Conservation (phyloP, 768 basidiomycete genomes). For the Mycena latifolia region DNA sequence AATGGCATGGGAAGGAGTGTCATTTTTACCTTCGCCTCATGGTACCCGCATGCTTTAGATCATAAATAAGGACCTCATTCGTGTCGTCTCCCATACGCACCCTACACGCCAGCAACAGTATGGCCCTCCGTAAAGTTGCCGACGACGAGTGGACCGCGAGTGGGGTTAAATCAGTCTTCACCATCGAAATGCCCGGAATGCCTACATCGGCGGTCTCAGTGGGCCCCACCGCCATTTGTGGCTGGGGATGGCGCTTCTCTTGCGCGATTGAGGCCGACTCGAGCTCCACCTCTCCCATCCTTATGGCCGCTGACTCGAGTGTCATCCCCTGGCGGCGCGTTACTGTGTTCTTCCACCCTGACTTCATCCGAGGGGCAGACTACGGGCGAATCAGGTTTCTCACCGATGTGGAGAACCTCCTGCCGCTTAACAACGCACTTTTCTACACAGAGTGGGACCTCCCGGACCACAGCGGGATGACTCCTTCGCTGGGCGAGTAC, state of each 20-base stretch:
- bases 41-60: neutral
- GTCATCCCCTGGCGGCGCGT: slow-evolving; percentile 12
- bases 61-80: neutral
- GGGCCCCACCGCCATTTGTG: slow-evolving; percentile 16
- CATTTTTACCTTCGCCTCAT: neutral
- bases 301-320: neutral
- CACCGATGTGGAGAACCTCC: neutral
- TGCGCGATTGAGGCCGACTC: neutral
- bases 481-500: neutral
- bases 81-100: neutral
- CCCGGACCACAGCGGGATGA: neutral
- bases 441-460: slow-evolving; percentile 2
- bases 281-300: neutral
- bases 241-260: slow-evolving; percentile 29
- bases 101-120: neutral
- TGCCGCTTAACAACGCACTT: neutral
- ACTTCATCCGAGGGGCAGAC: neutral
- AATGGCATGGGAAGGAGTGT: too few species aligned
- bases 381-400: slow-evolving; percentile 17
- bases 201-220: neutral
- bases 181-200: slow-evolving; percentile 8
- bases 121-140: slow-evolving; percentile 13
- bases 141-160: slow-evolving; percentile 28
- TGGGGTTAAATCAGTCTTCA: slow-evolving; percentile 30
- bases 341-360: slow-evolving; percentile 20